These are phyloP conservation scores for Fusarium decemcellulare DNA, from an alignment of 2,329 filamentous ascomycete species.

Conservation along the genomic window DNA sequence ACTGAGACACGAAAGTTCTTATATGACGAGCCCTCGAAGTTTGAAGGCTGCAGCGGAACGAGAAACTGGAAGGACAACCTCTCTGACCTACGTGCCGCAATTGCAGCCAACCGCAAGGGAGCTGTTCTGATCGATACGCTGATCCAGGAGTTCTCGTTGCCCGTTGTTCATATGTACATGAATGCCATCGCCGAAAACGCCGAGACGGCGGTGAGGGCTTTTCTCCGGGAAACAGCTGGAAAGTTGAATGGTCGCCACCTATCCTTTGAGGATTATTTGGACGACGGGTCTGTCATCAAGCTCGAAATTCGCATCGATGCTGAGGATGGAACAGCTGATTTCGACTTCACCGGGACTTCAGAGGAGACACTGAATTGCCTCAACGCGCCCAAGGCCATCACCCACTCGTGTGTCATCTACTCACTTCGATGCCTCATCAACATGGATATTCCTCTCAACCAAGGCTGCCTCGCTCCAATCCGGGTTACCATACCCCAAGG, in stretches of 20 bases:
- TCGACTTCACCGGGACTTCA: not conserved
- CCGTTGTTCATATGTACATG: not conserved
- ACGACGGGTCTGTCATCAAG: conserved; percentile 85
- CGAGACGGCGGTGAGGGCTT: not conserved
- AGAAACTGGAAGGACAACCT: not conserved
- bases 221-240: not conserved
- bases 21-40: not conserved
- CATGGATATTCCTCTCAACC: conserved; percentile 87
- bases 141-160: not conserved
- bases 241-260: not conserved
- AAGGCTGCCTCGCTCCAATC: conserved; percentile 85
- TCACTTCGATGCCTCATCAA: conserved; percentile 84
- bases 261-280: conserved; percentile 73
- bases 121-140: not conserved
- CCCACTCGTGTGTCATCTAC: conserved; percentile 80
- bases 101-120: not conserved
- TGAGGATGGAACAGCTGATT: conserved; percentile 74
- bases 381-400: conserved; percentile 48
- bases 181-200: not conserved
- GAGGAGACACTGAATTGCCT: not conserved
- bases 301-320: conserved; percentile 80
- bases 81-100: not conserved
- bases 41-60: not conserved
- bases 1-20: not conserved
- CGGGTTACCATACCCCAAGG: conserved; percentile 79